A percentile compares a stretch with the other conserved stretches of the same genome.
phyloP scores from a whole-genome alignment of 176 grass and related monocot genomes.

The Urochloa ruziziensis region DNA sequence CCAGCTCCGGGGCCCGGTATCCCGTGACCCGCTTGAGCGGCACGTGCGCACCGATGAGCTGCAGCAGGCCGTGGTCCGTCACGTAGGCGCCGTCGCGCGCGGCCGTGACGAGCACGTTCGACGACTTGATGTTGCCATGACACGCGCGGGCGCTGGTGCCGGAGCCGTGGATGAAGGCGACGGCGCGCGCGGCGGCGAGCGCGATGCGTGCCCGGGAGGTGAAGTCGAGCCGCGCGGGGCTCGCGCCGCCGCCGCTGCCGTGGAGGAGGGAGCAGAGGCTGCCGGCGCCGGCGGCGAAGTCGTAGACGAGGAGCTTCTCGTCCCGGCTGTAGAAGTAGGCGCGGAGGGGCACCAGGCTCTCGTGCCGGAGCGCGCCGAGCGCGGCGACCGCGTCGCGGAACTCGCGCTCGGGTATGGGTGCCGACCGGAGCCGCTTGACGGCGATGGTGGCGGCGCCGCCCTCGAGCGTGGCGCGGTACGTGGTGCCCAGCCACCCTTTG shows the following conservation, averaged over 20 bases:
- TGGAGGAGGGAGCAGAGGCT: constrained; percentile 72
- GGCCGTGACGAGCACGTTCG: constrained; percentile 57
- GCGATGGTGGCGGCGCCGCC: constrained; percentile 46
- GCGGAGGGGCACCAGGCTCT: constrained; percentile 50
- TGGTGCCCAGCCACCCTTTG: constrained; percentile 78
- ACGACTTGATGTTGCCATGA: constrained; percentile 92
- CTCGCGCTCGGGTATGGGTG: constrained; percentile 59
- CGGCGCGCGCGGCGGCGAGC: constrained; percentile 53
- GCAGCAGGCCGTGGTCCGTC: constrained; percentile 58
- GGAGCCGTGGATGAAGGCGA: constrained; percentile 66
- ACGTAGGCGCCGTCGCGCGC: constrained; percentile 37
- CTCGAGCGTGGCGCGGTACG: constrained; percentile 81
- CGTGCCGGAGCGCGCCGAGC: constrained; percentile 54
- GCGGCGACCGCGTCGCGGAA: constrained; percentile 48
- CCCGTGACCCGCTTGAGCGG: constrained; percentile 39
- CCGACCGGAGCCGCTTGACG: constrained; percentile 67
- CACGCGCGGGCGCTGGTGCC: constrained; percentile 26
- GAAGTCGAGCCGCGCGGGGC: constrained; percentile 47
- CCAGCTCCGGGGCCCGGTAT: constrained; percentile 64
- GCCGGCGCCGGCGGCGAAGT: constrained; percentile 44
- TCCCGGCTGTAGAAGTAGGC: constrained; percentile 81
- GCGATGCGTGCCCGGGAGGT: constrained; percentile 50
- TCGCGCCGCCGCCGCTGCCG: constrained; percentile 26
- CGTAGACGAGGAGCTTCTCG: constrained; percentile 85
- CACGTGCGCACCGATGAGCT: constrained; percentile 31